phyloP scores from a whole-genome alignment of 1,284 basidiomycete species.

The Salmacisia buchloeana region DNA sequence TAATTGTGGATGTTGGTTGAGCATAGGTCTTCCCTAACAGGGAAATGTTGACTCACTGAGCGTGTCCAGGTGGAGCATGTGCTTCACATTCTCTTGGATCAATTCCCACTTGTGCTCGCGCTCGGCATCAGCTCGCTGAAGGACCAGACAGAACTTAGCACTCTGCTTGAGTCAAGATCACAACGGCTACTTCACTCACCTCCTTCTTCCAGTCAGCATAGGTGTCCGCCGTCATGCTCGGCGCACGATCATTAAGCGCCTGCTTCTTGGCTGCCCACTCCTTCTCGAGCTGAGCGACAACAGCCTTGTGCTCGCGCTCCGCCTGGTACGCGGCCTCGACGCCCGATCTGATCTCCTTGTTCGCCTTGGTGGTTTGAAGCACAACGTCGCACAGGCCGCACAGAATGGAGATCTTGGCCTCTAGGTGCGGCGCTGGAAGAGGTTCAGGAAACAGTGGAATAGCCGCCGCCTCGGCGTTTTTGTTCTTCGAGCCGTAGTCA shows the following conservation, averaged over 20 bases:
- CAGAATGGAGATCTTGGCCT: constrained; percentile 3
- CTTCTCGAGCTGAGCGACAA: constrained; percentile 5
- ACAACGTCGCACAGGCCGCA: constrained; percentile 4
- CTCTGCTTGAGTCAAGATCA: background rate
- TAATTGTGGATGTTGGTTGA: background rate
- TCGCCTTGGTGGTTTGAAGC: background rate
- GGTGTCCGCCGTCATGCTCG: background rate
- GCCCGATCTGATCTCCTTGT: constrained; percentile 1
- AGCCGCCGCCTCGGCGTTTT: background rate
- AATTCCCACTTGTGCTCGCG: constrained; percentile 7
- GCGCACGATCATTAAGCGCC: background rate
- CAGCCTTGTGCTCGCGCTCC: background rate
- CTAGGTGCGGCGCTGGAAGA: constrained; percentile 1
- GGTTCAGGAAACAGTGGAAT: background rate
- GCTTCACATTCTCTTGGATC: constrained; percentile 1
- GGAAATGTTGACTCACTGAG: background rate
- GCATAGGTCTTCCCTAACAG: background rate
- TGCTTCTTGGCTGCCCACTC: background rate
- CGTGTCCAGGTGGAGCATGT: background rate
- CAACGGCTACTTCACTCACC: background rate
- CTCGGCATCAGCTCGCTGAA: constrained; percentile 3
- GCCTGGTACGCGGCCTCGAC: background rate
- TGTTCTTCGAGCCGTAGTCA: background rate
- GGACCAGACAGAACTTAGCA: background rate
- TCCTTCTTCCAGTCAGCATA: constrained; percentile 7